Conservation (phyloP, 805 yeast genomes). For the Candida boleticola region DNA sequence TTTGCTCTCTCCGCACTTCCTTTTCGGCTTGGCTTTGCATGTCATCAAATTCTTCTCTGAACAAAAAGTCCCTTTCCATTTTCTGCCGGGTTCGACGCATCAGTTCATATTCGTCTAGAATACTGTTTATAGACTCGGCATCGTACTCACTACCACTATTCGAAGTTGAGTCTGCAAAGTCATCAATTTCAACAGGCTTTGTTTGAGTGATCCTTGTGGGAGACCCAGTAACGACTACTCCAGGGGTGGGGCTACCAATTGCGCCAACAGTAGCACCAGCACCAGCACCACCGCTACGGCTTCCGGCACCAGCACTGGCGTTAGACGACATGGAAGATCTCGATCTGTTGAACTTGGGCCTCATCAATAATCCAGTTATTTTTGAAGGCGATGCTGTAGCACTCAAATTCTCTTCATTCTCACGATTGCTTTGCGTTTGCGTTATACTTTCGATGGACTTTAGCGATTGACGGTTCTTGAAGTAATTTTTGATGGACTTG, state of each 20-base stretch:
- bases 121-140: constrained; percentile 29
- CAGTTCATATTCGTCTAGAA: constrained; percentile 27
- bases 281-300: too few species aligned
- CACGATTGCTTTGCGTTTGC: constrained; percentile 13
- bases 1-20: neutral
- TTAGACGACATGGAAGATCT: constrained; percentile 13
- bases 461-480: constrained; percentile 20
- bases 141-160: constrained; percentile 19
- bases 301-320: neutral
- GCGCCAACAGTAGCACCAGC: too few species aligned
- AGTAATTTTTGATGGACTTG: constrained; percentile 23
- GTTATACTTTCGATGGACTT: constrained; percentile 23
- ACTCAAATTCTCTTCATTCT: neutral
- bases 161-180: constrained; percentile 36
- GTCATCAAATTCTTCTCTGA: constrained; percentile 30
- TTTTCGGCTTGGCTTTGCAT: constrained; percentile 5
- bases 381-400: constrained; percentile 9
- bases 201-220: constrained; percentile 8
- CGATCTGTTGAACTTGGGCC: constrained; percentile 21
- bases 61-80: constrained; percentile 16
- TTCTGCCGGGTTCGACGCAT: neutral
- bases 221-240: neutral
- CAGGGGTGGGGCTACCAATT: neutral
- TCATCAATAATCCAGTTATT: neutral
- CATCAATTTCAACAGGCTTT: constrained; percentile 24